Conservation (phyloP, 1,284 basidiomycete genomes). For the Fomes fomentarius region DNA sequence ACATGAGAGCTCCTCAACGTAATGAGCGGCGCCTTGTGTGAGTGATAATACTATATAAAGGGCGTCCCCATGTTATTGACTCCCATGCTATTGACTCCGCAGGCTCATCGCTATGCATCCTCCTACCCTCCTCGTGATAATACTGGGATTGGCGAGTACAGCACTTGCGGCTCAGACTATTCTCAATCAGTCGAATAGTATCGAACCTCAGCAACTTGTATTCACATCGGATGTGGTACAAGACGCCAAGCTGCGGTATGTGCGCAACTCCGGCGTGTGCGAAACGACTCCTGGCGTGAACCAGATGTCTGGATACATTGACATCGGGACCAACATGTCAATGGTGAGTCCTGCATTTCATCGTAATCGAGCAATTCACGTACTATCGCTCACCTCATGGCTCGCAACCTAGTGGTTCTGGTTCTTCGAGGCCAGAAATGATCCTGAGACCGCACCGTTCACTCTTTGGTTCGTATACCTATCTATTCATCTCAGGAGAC, state of each 20-base stretch:
- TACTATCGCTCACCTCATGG: slow-evolving; percentile 4
- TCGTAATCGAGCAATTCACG: too few species aligned
- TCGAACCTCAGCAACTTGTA: too few species aligned
- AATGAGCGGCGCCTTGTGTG: too few species aligned
- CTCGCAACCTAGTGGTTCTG: slow-evolving; percentile 59
- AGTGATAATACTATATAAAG: too few species aligned
- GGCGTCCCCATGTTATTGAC: too few species aligned
- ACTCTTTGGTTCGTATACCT: slow-evolving; percentile 55
- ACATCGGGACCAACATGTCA: slow-evolving; percentile 61
- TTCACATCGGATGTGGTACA: slow-evolving; percentile 22
- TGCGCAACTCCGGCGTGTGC: slow-evolving; percentile 69
- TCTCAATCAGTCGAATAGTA: too few species aligned
- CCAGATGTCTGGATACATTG: slow-evolving; percentile 69
- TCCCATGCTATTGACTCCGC: too few species aligned
- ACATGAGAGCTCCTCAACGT: too few species aligned
- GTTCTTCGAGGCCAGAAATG: slow-evolving; percentile 68
- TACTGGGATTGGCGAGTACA: too few species aligned
- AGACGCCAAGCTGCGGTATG: slow-evolving; percentile 47
- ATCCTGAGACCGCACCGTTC: slow-evolving; percentile 64
- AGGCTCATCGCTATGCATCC: too few species aligned
- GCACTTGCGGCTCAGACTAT: too few species aligned
- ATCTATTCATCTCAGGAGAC: not conserved
- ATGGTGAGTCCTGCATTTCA: slow-evolving; percentile 51
- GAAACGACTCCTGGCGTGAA: slow-evolving; percentile 70
- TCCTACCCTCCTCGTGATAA: too few species aligned